Conservation (phyloP, 192 early-diverging fungal species). For the Backusella tarrabulga region DNA sequence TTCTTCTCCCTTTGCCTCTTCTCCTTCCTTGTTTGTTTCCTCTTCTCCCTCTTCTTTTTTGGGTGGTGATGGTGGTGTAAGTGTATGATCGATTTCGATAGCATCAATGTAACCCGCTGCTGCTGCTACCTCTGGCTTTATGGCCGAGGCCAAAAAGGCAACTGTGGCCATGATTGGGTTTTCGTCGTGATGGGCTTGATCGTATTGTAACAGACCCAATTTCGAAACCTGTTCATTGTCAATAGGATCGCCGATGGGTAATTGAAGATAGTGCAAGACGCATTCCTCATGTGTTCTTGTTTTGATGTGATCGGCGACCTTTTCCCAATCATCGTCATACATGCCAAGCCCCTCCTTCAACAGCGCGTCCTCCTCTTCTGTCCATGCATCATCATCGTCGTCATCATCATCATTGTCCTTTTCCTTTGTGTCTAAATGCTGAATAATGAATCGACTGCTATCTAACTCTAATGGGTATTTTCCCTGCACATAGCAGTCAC, state of each 20-base stretch:
- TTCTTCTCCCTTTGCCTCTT: slow-evolving; percentile 24
- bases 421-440: slow-evolving; percentile 42
- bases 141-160: slow-evolving; percentile 84
- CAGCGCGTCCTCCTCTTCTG: slow-evolving; percentile 84
- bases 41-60: not conserved
- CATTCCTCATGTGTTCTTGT: slow-evolving; percentile 91
- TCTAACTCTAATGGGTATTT: slow-evolving; percentile 17
- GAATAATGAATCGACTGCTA: slow-evolving; percentile 3
- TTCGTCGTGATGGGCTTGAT: slow-evolving; percentile 48
- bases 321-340: slow-evolving; percentile 93
- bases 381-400: slow-evolving; percentile 64
- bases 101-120: slow-evolving; percentile 67
- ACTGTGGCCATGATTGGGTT: slow-evolving; percentile 65
- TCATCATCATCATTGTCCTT: slow-evolving; percentile 67
- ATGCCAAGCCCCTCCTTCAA: slow-evolving; percentile 91
- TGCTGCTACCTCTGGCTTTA: slow-evolving; percentile 82
- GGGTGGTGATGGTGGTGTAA: slow-evolving; percentile 1
- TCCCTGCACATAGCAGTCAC: slow-evolving; percentile 16
- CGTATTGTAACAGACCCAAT: slow-evolving; percentile 69
- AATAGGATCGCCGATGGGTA: slow-evolving; percentile 87
- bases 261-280: slow-evolving; percentile 81
- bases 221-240: slow-evolving; percentile 44
- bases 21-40: slow-evolving; percentile 22
- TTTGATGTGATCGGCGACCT: slow-evolving; percentile 89
- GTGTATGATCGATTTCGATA: not conserved